Conservation (phyloP, 2,329 filamentous ascomycete genomes). For the Colletotrichum tanaceti region DNA sequence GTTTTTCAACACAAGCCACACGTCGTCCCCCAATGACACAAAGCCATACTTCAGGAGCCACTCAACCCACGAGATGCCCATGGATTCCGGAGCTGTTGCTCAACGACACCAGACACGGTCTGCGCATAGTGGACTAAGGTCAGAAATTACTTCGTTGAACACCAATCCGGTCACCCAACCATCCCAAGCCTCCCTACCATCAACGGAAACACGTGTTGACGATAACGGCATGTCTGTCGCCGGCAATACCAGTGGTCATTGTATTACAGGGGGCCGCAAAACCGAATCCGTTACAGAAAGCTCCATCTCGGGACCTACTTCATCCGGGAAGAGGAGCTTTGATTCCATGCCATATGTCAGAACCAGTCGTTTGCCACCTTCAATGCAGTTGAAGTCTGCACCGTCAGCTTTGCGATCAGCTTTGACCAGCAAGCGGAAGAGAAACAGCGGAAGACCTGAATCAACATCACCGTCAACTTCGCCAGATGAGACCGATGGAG, state of each 20-base stretch:
- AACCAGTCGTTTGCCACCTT: conserved; percentile 6
- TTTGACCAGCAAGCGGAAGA: conserved; percentile 15
- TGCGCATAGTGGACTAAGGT: background rate
- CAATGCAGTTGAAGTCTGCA: conserved; percentile 15
- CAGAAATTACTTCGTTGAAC: background rate
- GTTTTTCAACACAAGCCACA: background rate
- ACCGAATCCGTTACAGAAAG: background rate
- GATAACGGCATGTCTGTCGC: background rate
- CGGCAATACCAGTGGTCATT: background rate
- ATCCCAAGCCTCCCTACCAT: background rate
- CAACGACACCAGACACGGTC: background rate
- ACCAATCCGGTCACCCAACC: background rate
- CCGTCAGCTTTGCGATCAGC: conserved; percentile 16
- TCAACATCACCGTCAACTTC: background rate
- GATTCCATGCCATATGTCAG: conserved; percentile 10
- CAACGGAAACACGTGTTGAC: background rate
- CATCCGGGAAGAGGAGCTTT: conserved; percentile 8
- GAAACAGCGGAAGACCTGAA: background rate
- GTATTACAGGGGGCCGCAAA: background rate
- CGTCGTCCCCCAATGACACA: background rate
- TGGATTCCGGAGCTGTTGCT: background rate
- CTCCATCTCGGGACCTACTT: background rate
- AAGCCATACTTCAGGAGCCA: background rate
- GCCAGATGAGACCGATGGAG: background rate
- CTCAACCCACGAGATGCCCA: background rate